Conservation (phyloP, 768 basidiomycete genomes). For the Hygrocybe coccinea region DNA sequence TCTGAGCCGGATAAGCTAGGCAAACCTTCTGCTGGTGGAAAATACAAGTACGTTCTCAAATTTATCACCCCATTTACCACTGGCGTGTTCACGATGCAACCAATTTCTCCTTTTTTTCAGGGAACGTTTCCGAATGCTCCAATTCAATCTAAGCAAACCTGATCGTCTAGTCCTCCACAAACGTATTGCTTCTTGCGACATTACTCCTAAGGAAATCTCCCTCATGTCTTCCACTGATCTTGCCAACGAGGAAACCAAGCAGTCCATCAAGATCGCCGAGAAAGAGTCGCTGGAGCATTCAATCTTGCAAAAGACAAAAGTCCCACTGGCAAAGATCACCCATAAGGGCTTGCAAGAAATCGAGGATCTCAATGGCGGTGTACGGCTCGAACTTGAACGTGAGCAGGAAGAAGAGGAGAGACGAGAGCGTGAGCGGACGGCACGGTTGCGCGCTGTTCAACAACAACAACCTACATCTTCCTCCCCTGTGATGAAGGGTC, state of each 20-base stretch:
- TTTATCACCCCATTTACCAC: background rate
- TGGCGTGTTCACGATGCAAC: background rate
- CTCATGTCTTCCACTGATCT: conserved; percentile 85
- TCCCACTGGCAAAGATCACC: conserved; percentile 76
- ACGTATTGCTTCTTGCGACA: conserved; percentile 63
- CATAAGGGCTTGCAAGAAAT: conserved; percentile 92
- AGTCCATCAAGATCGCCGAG: conserved; percentile 77
- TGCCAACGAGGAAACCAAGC: conserved; percentile 80
- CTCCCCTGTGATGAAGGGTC: conserved; percentile 37
- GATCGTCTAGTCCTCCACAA: conserved; percentile 77
- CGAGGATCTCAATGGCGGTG: conserved; percentile 62
- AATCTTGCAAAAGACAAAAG: conserved; percentile 65
- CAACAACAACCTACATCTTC: conserved; percentile 24
- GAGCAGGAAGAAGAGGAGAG: conserved; percentile 66
- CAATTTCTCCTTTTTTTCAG: conserved; percentile 33
- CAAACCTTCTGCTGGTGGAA: conserved; percentile 56
- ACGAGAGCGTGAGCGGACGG: conserved; percentile 64
- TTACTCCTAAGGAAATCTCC: conserved; percentile 69
- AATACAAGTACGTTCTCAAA: conserved; percentile 63
- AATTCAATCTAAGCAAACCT: conserved; percentile 79
- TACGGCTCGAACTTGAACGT: conserved; percentile 49
- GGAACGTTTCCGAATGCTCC: conserved; percentile 86
- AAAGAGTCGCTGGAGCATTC: conserved; percentile 81
- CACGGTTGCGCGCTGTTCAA: conserved; percentile 50
- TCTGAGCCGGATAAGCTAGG: conserved; percentile 73